These are phyloP conservation scores for Entelexis sorbosivorans DNA, from an alignment of 1,139 yeast genomes.

Conservation along the genomic window DNA sequence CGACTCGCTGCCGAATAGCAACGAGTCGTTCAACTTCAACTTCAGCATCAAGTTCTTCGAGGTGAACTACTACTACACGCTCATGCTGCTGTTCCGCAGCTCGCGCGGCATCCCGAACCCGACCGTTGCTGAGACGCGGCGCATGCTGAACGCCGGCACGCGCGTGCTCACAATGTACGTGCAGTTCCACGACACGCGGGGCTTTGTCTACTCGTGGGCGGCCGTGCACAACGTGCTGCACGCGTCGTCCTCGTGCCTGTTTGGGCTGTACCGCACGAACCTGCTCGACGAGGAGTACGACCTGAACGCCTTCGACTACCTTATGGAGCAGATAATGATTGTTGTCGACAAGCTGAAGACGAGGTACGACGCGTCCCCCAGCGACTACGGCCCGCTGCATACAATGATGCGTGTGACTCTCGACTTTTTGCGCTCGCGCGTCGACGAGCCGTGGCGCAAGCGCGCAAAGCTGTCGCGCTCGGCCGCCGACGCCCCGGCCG, in stretches of 20 bases:
- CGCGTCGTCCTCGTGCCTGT: constrained; percentile 79
- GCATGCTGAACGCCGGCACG: constrained; percentile 54
- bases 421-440: background rate
- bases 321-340: constrained; percentile 47
- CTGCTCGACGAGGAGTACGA: constrained; percentile 39
- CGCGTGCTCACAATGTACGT: constrained; percentile 56
- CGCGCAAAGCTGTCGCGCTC: background rate
- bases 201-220: constrained; percentile 83
- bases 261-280: constrained; percentile 58
- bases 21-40: constrained; percentile 57
- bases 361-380: constrained; percentile 23
- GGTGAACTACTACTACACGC: constrained; percentile 67
- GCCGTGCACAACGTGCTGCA: constrained; percentile 79
- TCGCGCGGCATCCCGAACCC: constrained; percentile 57
- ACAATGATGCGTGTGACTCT: background rate
- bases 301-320: constrained; percentile 43
- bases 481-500: too few relatives aligned
- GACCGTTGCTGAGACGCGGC: constrained; percentile 43
- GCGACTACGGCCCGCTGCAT: background rate
- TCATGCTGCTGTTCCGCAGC: constrained; percentile 61
- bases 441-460: background rate
- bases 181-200: constrained; percentile 43
- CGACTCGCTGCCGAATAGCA: constrained; percentile 44
- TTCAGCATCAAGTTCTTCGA: constrained; percentile 56
- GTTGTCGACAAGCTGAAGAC: constrained; percentile 51